Percentiles rank a stretch among this genome's conserved stretches.
Evolutionary conservation across 2,329 filamentous ascomycete species (phyloP).

Genomic region (Colletotrichum destructivum): DNA sequence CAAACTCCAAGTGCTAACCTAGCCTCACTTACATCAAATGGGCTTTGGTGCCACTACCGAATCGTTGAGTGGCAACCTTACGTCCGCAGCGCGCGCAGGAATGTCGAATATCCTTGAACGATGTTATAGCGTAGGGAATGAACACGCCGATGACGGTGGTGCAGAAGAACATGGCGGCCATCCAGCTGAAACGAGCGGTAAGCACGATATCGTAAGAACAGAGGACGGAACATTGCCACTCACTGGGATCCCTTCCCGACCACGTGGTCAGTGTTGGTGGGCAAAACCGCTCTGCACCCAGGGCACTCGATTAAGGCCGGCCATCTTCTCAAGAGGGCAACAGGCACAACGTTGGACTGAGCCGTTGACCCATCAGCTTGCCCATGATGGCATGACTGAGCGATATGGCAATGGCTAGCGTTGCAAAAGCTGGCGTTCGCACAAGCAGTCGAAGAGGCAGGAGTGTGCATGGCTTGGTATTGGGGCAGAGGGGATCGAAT

Average conservation of each 20-base stretch:
- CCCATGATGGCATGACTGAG: conserved; percentile 7
- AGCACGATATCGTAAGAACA: background rate
- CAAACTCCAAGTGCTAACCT: background rate
- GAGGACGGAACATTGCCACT: background rate
- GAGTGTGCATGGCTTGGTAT: conserved; percentile 30
- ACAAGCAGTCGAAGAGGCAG: conserved; percentile 17
- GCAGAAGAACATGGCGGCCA: conserved; percentile 40
- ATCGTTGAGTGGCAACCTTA: conserved; percentile 28
- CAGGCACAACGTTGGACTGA: conserved; percentile 31
- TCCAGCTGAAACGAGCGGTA: conserved; percentile 17
- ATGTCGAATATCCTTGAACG: conserved; percentile 41
- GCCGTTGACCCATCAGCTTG: background rate
- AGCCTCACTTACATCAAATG: conserved; percentile 27
- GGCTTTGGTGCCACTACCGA: conserved; percentile 35
- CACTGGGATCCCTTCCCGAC: conserved; percentile 41
- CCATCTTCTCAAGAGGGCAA: conserved; percentile 29
- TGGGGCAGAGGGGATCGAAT: conserved; percentile 27
- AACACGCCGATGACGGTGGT: conserved; percentile 36
- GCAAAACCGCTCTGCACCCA: conserved; percentile 27
- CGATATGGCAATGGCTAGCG: conserved; percentile 4
- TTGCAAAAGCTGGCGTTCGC: background rate
- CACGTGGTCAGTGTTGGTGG: conserved; percentile 28
- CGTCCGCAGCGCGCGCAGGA: conserved; percentile 36
- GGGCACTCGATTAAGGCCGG: conserved; percentile 40
- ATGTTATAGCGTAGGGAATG: conserved; percentile 32